A percentile compares a stretch with the other conserved stretches of the same genome.
Conservation (phyloP, 805 yeast species). For the Zygotorulaspora florentina region DNA sequence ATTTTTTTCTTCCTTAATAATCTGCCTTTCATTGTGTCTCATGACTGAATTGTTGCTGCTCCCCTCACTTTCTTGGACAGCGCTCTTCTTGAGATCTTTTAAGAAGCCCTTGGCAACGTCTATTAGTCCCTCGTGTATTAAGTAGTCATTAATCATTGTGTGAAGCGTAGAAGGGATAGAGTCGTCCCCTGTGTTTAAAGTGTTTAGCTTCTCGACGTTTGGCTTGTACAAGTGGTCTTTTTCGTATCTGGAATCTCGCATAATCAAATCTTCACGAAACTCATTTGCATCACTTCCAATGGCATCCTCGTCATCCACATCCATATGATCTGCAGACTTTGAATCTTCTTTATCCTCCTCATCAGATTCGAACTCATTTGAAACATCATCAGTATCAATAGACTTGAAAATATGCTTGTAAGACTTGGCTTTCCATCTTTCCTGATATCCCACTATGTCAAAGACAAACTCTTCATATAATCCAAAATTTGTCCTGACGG, state of each 20-base stretch:
- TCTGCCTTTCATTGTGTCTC: conserved; percentile 31
- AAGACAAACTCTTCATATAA: conserved; percentile 51
- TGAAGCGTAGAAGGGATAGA: conserved; percentile 30
- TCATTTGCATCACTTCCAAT: conserved; percentile 8
- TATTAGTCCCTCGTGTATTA: conserved; percentile 55
- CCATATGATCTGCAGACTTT: conserved; percentile 24
- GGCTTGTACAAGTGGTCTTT: conserved; percentile 26
- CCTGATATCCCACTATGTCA: conserved; percentile 54
- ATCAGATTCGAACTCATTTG: conserved; percentile 13
- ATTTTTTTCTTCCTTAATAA: conserved; percentile 35
- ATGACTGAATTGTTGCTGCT: conserved; percentile 21
- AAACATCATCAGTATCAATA: conserved; percentile 7
- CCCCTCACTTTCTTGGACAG: conserved; percentile 14
- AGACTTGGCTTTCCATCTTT: conserved; percentile 40
- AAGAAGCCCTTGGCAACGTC: conserved; percentile 51
- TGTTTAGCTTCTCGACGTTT: conserved; percentile 19
- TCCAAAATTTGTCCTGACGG: conserved; percentile 40
- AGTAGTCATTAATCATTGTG: conserved; percentile 39
- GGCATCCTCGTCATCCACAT: conserved; percentile 24
- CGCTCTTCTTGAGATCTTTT: conserved; percentile 40
- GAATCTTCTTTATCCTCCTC: conserved; percentile 14
- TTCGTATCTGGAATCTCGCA: conserved; percentile 21
- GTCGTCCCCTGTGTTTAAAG: conserved; percentile 24
- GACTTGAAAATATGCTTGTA: conserved; percentile 30
- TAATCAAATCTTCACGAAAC: conserved; percentile 16